Evolutionary conservation across 2,329 filamentous ascomycete genomes (phyloP), one percentile per base, ranked within the genome.

Genomic region (Ophiostoma fasciatum): DNA sequence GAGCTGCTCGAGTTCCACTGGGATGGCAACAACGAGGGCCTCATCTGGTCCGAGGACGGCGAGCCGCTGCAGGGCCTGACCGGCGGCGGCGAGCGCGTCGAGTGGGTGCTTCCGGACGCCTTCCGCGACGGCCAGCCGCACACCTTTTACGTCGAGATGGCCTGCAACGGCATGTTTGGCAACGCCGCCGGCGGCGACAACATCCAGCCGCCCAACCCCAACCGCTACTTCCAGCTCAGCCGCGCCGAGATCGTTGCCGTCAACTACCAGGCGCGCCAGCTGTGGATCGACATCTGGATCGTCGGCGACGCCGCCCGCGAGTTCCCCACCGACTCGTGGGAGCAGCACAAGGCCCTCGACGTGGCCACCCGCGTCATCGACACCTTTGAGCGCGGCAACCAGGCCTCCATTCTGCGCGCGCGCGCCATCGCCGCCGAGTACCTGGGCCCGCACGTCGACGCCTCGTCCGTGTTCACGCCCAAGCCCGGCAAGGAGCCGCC

Each of bases 141-240:
- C 55, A 74, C 69, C 14, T 82, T 98, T 49, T 98, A 94, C 56
- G 78, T 98, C 45, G 90, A 98, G 61, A 94, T 96, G 82, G 90
- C 90, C 15, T 96, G 90, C 61, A 98, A 98, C 56, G 78, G 79
- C 56, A 96, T 96, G 87, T 96, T 96, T 60, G 90, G 90, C 48
- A 94, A 94, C 54, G 80, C 85, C 0, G 69, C 79, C 0, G 79
- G 39, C 15, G 84, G 83, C 19, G 83, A 92, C 54, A 74, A 68
- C 22, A 96, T 94, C 47, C 82, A 93, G 53, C 85, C 90, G 12
- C 90, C 90, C 0, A 67, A 80, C 41, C 81, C 82, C n/a, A 74
- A 94, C 62, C 80, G 70, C 48, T 82, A 80, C 53, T 98, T 80
- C 55, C 68, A 67, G 39, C 68, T 98, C 37, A 60, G 63, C 43